Evolutionary conservation across 1,284 basidiomycete genomes (phyloP).

Genomic region (Boletus hoseneyae): DNA sequence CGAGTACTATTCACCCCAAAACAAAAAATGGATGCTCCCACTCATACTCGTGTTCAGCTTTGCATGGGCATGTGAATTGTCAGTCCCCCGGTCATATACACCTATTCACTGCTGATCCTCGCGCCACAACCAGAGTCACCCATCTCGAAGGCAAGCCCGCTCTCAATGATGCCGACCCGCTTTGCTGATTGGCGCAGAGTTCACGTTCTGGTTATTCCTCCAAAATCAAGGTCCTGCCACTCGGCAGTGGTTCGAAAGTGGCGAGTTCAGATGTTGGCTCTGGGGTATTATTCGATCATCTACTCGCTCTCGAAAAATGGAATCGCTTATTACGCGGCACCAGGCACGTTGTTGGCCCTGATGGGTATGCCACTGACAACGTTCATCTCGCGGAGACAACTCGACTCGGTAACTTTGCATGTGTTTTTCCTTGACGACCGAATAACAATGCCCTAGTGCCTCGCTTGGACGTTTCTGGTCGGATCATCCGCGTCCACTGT

Average conservation of each 20-base stretch:
- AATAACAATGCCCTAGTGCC: slow-evolving; percentile 39
- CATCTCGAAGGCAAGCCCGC: slow-evolving; percentile 64
- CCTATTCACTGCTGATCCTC: slow-evolving; percentile 1
- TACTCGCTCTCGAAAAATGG: slow-evolving; percentile 3
- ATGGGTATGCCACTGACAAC: slow-evolving; percentile 67
- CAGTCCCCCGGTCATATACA: slow-evolving; percentile 23
- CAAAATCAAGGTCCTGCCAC: slow-evolving; percentile 65
- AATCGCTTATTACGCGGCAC: slow-evolving; percentile 16
- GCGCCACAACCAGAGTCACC: slow-evolving; percentile 51
- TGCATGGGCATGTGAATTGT: slow-evolving; percentile 74
- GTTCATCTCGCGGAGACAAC: slow-evolving; percentile 50
- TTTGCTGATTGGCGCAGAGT: slow-evolving; percentile 42
- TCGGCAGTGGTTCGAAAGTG: slow-evolving; percentile 67
- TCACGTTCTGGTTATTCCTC: slow-evolving; percentile 75
- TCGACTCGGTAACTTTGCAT: slow-evolving; percentile 49
- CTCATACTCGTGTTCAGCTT: slow-evolving; percentile 64
- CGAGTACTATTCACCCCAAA: slow-evolving; percentile 40
- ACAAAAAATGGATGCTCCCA: slow-evolving; percentile 56
- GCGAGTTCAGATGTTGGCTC: slow-evolving; percentile 62
- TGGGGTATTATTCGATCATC: slow-evolving; percentile 40
- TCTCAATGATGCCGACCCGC: not conserved
- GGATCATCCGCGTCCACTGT: slow-evolving; percentile 60
- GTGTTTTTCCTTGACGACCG: slow-evolving; percentile 1
- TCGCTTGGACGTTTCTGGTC: slow-evolving; percentile 66
- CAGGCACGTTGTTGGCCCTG: slow-evolving; percentile 60